Percentiles rank a stretch among this genome's conserved stretches.
These are phyloP conservation scores for Rhizopus delemar DNA, from an alignment of 371 early-diverging fungal genomes.

Conservation along the genomic window DNA sequence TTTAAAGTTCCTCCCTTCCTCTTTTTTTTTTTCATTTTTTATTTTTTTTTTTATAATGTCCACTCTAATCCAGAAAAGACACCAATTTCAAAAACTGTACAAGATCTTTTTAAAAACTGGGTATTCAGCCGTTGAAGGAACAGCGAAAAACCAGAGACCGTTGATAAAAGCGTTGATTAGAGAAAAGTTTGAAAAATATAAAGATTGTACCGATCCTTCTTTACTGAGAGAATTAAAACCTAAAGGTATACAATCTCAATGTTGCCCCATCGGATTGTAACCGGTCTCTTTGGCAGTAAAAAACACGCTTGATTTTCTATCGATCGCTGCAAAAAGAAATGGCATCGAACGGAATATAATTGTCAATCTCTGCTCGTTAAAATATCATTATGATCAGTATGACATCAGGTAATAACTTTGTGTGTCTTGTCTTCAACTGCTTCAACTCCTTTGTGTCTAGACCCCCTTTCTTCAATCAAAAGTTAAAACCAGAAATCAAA, in stretches of 20 bases:
- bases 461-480: conserved; percentile 24
- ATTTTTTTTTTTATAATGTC: not conserved
- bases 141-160: conserved; percentile 7
- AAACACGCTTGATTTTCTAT: conserved; percentile 28
- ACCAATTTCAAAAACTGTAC: not conserved
- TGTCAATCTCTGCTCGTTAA: conserved; percentile 24
- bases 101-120: conserved; percentile 21
- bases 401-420: conserved; percentile 13
- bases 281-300: conserved; percentile 7
- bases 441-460: conserved; percentile 8
- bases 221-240: conserved; percentile 7
- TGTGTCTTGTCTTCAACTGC: not conserved
- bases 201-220: conserved; percentile 12
- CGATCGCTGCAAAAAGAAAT: conserved; percentile 14
- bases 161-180: conserved; percentile 18
- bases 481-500: conserved; percentile 9
- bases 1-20: not conserved
- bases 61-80: not conserved
- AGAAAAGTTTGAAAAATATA: conserved; percentile 22
- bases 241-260: conserved; percentile 1
- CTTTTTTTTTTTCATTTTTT: not conserved
- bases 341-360: conserved; percentile 28
- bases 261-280: not conserved
- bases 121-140: conserved; percentile 11
- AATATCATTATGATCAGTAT: conserved; percentile 22